phyloP scores from a whole-genome alignment of 2,329 filamentous ascomycete species.

The Aspergillus vadensis region DNA sequence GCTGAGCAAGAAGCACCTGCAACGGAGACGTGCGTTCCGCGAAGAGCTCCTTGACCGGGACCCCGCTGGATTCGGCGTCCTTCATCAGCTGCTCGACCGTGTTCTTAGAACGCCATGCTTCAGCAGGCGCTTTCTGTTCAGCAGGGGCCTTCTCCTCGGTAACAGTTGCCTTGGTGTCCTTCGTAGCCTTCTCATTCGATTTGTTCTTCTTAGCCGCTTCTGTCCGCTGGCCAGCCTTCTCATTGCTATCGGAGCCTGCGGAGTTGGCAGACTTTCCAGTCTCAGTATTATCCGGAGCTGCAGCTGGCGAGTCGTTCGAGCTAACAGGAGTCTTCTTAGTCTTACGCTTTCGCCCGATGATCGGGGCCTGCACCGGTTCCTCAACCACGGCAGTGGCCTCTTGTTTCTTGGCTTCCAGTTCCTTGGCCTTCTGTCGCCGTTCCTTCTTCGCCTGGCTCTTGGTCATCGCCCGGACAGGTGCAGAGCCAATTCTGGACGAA shows the following conservation, averaged over 20 bases:
- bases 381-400: slow-evolving; percentile 45
- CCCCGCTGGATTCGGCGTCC: slow-evolving; percentile 39
- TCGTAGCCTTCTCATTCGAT: slow-evolving; percentile 26
- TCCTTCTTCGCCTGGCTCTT: slow-evolving; percentile 66
- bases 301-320: slow-evolving; percentile 23
- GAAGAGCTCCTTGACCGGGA: slow-evolving; percentile 44
- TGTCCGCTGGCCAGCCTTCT: slow-evolving; percentile 25
- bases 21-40: slow-evolving; percentile 42
- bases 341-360: slow-evolving; percentile 65
- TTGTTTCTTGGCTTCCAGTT: slow-evolving; percentile 47
- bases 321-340: slow-evolving; percentile 48
- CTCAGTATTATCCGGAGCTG: slow-evolving; percentile 19
- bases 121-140: slow-evolving; percentile 24
- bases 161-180: slow-evolving; percentile 24
- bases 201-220: slow-evolving; percentile 26
- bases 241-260: slow-evolving; percentile 12
- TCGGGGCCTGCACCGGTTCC: slow-evolving; percentile 61
- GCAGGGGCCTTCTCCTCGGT: slow-evolving; percentile 23
- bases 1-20: slow-evolving; percentile 41
- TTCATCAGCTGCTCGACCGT: slow-evolving; percentile 43
- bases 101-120: slow-evolving; percentile 43
- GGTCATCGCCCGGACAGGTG: slow-evolving; percentile 60
- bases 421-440: slow-evolving; percentile 52
- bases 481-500: slow-evolving; percentile 58
- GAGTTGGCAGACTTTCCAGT: slow-evolving; percentile 21